phyloP scores from a whole-genome alignment of 768 basidiomycete genomes.

The Lyophyllum atratum region DNA sequence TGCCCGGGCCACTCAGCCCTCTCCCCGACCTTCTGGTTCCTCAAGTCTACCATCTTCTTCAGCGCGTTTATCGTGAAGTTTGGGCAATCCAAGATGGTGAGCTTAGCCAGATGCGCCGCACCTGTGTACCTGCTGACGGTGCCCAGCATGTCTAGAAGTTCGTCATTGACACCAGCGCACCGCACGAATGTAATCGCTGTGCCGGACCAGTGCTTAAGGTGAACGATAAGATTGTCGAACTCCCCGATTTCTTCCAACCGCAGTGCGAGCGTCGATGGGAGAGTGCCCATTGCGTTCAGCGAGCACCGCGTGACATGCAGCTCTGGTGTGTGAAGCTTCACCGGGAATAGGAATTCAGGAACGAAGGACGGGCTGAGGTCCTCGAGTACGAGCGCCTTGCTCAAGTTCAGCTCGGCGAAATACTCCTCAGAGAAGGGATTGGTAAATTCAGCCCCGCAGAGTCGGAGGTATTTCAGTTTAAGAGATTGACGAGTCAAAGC shows the following conservation, averaged over 20 bases:
- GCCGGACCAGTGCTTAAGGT: background rate
- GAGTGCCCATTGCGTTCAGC: background rate
- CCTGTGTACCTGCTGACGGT: background rate
- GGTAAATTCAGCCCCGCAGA: background rate
- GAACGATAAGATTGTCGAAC: background rate
- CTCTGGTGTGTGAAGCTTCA: background rate
- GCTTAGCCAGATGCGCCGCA: background rate
- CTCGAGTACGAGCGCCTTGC: background rate
- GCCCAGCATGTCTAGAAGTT: background rate
- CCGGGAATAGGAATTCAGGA: background rate
- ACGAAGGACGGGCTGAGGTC: background rate
- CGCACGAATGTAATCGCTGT: background rate
- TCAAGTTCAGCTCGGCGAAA: background rate
- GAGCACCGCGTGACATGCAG: background rate
- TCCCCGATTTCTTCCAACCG: background rate
- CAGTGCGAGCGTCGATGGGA: background rate
- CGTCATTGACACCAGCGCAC: background rate
- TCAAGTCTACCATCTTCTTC: background rate
- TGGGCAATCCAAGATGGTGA: background rate
- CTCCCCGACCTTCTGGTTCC: background rate
- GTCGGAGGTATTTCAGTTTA: background rate
- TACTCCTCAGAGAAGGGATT: background rate
- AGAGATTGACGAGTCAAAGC: background rate
- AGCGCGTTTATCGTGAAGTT: background rate
- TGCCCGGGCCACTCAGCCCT: background rate